These are phyloP conservation scores for Beauveria medogensis DNA, from an alignment of 2,329 filamentous ascomycete genomes.

Conservation along the genomic window DNA sequence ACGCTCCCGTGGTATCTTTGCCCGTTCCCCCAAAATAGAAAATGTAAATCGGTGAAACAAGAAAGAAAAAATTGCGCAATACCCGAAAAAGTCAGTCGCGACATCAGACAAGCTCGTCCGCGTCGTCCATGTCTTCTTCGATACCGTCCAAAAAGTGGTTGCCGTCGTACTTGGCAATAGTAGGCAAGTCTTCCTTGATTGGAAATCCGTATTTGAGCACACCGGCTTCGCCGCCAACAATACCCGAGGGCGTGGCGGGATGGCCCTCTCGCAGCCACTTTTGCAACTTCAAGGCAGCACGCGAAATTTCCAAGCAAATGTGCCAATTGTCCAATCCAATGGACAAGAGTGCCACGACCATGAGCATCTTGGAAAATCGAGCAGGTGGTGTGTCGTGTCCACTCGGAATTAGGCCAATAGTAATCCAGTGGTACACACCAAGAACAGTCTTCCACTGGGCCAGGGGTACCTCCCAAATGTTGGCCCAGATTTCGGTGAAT, in stretches of 20 bases:
- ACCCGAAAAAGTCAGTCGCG: neutral
- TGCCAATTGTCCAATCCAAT: constrained; percentile 43
- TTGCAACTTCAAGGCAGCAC: constrained; percentile 31
- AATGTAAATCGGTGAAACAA: neutral
- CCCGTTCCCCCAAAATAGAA: neutral
- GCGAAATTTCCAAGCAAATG: constrained; percentile 29
- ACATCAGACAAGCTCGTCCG: neutral
- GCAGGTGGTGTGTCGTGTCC: constrained; percentile 31
- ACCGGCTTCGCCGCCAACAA: constrained; percentile 9
- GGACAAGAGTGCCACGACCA: constrained; percentile 35
- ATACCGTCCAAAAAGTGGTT: constrained; percentile 7
- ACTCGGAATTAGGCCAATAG: constrained; percentile 33
- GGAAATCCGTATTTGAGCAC: constrained; percentile 8
- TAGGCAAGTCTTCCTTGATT: constrained; percentile 10
- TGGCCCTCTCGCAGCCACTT: constrained; percentile 31
- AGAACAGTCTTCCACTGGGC: constrained; percentile 37
- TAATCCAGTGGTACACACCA: constrained; percentile 42
- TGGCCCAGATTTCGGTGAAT: constrained; percentile 37
- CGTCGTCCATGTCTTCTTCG: constrained; percentile 9
- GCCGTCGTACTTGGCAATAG: constrained; percentile 8
- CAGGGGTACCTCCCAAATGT: constrained; percentile 38
- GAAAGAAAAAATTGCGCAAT: neutral
- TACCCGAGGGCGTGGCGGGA: neutral
- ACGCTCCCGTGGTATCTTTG: neutral
- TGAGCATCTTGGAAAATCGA: constrained; percentile 38